Base-by-base conservation (phyloP, 176 grass and related monocot species). In the Triticum timopheevii region DNA sequence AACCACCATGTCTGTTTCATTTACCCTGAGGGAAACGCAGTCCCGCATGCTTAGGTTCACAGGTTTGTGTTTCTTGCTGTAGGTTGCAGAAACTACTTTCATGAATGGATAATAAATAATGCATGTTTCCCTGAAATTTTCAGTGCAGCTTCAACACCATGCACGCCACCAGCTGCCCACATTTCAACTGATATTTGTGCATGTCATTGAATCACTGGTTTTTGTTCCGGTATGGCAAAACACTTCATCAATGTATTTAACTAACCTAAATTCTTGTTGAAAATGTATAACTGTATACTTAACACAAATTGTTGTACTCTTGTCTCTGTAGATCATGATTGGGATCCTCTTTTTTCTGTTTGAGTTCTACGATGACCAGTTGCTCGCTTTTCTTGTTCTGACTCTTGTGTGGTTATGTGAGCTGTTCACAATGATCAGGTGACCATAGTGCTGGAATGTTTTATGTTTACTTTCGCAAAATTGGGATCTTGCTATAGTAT, bases 121-220 rank as follows among this genome's bases (percentile, higher is more conserved):
- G 7, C 0, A 81, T 73, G 22, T 61, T 82, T 83, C 83, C 69
- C 73, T 87, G 61, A 81, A 79, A 86, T 84, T 88, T 90, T 88
- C 94, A 98, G 97, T 98, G 90, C 97, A 98, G 80, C 97, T 98
- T 91, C 94, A 98, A 83, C 97, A 98, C 63, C 97, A 98, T 94
- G 97, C 97, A 44, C 93, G 94, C 42, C 90, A 98, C 79, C 90
- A 91, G 66, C 89, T 98, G 70, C 97, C 97, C 72, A 98, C 97
- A 25, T 98, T 96, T 88, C 97, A 98, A 82, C 90, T 98, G 85
- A 98, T 98, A 83, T 96, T 98, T 63, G 90, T 98, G 62, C 97
- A 98, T 88, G 97, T 98, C 69, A 96, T 98, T 11, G 97, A 94
- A 92, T 98, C 97, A 50, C 89, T 98, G 84, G 97, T 94, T 88